These are phyloP conservation scores for Fusarium sp. DNA, from an alignment of 2,329 filamentous ascomycete species.

Conservation along the genomic window DNA sequence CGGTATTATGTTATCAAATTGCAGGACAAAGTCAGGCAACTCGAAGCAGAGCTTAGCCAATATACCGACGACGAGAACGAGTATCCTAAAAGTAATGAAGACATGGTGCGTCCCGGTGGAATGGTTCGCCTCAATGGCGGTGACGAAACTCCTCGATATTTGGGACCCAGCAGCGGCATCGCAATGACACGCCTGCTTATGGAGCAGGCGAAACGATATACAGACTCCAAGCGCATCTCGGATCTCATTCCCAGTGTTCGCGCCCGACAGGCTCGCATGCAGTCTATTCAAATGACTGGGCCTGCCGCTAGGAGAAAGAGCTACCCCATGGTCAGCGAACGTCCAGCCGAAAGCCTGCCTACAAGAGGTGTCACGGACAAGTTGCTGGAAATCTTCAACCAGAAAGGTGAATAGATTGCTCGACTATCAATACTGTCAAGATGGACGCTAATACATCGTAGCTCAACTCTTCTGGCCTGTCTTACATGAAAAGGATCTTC, in stretches of 20 bases:
- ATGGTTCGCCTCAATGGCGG: conserved; percentile 87
- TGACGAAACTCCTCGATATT: conserved; percentile 88
- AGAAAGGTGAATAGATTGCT: conserved; percentile 74
- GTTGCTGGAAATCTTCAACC: conserved; percentile 86
- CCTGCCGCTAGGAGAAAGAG: conserved; percentile 80
- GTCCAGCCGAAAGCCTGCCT: conserved; percentile 83
- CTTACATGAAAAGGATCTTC: conserved; percentile 86
- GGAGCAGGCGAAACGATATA: conserved; percentile 95
- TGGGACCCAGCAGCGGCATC: conserved; percentile 95
- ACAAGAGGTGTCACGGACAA: conserved; percentile 81
- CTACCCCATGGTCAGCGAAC: conserved; percentile 90
- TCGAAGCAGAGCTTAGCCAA: conserved; percentile 85
- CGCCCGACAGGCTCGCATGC: conserved; percentile 70
- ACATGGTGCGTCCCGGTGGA: conserved; percentile 88
- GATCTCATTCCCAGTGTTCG: conserved; percentile 86
- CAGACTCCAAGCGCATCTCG: conserved; percentile 90
- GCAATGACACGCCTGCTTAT: conserved; percentile 95
- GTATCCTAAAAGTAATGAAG: conserved; percentile 79
- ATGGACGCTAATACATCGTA: conserved; percentile 54
- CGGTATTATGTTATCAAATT: conserved; percentile 93
- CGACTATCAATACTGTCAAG: not conserved
- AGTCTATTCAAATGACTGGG: conserved; percentile 69
- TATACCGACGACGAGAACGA: conserved; percentile 83
- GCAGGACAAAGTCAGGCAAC: conserved; percentile 85
- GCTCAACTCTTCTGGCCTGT: conserved; percentile 91